Conservation (phyloP, 192 early-diverging fungal species). For the Spizellomyces punctatus region DNA sequence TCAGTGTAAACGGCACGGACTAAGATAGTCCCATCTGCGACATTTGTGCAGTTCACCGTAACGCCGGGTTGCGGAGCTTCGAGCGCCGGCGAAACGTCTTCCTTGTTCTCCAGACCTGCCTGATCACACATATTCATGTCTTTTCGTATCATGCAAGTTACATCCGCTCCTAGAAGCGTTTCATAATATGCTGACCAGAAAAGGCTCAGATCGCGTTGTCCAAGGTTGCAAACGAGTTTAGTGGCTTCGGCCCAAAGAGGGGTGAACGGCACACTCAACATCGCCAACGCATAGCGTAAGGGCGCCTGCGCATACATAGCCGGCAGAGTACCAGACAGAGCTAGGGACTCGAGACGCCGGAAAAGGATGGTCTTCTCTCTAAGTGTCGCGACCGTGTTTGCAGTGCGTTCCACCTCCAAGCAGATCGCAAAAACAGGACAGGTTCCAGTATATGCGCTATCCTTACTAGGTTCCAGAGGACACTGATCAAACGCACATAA, state of each 20-base stretch:
- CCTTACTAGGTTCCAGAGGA: conserved; percentile 36
- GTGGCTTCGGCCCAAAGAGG: conserved; percentile 82
- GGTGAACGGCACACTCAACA: conserved; percentile 80
- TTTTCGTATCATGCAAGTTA: neutral
- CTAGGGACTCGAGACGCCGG: conserved; percentile 68
- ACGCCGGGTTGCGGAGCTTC: neutral
- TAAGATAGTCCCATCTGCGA: too few relatives aligned
- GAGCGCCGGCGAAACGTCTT: neutral
- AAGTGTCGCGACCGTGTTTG: conserved; percentile 60
- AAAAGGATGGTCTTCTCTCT: conserved; percentile 76
- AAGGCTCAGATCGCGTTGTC: neutral
- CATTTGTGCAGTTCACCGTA: neutral
- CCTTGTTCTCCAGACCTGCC: neutral
- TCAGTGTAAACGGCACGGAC: too few relatives aligned
- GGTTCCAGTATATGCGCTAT: conserved; percentile 15
- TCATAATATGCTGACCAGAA: conserved; percentile 53
- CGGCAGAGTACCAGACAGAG: conserved; percentile 64
- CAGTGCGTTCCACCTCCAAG: conserved; percentile 66
- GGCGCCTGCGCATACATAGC: conserved; percentile 69
- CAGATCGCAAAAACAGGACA: conserved; percentile 37
- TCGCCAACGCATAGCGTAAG: conserved; percentile 66
- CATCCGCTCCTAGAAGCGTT: too few relatives aligned
- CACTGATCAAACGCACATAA: conserved; percentile 70
- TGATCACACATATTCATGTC: neutral
- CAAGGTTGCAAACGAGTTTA: conserved; percentile 22